Evolutionary conservation across 2,329 filamentous ascomycete genomes (phyloP).

Genomic region (Cordyceps farinosa): DNA sequence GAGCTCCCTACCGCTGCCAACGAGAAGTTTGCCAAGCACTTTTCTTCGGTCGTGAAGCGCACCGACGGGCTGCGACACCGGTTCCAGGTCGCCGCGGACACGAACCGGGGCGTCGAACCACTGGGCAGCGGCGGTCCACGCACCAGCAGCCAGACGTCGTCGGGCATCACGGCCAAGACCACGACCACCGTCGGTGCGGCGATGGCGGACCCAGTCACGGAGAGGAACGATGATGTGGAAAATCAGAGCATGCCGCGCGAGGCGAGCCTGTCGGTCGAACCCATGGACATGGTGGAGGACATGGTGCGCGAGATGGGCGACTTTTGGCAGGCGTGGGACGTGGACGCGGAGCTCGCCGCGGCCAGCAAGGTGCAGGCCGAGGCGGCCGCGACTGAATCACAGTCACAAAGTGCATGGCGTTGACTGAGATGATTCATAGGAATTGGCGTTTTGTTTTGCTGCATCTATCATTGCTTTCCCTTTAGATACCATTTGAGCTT

Average conservation of each 20-base stretch:
- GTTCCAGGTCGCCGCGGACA: conserved; percentile 27
- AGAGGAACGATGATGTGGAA: neutral
- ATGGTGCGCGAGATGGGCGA: conserved; percentile 36
- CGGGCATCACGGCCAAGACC: neutral
- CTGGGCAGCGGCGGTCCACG: neutral
- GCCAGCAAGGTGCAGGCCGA: conserved; percentile 24
- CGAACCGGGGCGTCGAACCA: conserved; percentile 26
- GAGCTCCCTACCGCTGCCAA: conserved; percentile 34
- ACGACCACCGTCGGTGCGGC: conserved; percentile 5
- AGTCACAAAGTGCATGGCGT: conserved; percentile 28
- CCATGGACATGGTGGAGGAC: conserved; percentile 35
- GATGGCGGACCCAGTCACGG: neutral
- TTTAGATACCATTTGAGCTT: conserved; percentile 10
- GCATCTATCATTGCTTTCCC: neutral
- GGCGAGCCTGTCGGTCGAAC: conserved; percentile 26
- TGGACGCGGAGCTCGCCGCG: conserved; percentile 35
- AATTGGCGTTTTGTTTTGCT: neutral
- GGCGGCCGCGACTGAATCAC: conserved; percentile 12
- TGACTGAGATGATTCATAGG: neutral
- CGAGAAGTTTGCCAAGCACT: conserved; percentile 45
- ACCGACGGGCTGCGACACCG: conserved; percentile 29
- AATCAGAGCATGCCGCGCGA: neutral
- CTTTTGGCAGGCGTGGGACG: conserved; percentile 33
- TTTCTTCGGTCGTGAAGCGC: conserved; percentile 41
- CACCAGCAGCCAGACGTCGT: neutral